Base-by-base conservation (phyloP, 202 grass and related monocot species). In the Setaria viridis region DNA sequence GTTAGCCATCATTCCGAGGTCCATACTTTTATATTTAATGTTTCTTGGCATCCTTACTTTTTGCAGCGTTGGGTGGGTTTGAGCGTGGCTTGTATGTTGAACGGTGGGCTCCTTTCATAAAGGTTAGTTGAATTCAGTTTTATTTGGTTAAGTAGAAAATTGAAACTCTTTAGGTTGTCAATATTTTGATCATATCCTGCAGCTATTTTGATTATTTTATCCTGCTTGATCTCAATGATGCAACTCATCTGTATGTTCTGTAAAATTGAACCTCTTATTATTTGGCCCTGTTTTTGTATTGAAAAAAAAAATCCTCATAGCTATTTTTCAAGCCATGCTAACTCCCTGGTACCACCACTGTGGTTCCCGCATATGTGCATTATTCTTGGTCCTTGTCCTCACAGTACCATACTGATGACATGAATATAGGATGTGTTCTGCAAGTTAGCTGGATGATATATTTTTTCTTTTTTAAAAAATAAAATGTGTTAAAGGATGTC, bases 41-140 rank as follows among this genome's bases (percentile, higher is more conserved):
- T 41, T 70, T 33, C 12, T 70, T 80, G 8, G 41, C 30, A 13
- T 74, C 67, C 51, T 79, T 80, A 13, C 60, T 62, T 84, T 32
- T 76, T 83, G 53, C 68, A 96, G 96, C 90, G 0, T 62, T 99
- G 29, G 96, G 93, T 88, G 90, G 93, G 50, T 96, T 92, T 90
- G 88, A 91, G 34, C 91, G 91, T 82, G 93, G 93, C 9, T 85
- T 99, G 84, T 99, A 99, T 81, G 93, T 94, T 62, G 93, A 94
- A 88, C 91, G 84, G 64, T 99, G 88, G 88, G 92, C 91, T 29
- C 80, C 85, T 51, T 99, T 99, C 74, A 41, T 92, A 45, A 96
- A 94, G 93, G 93, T 98, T 89, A 74, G 79, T 90, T 70, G 53
- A 77, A 49, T 71, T 74, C 7, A 45, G 17, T 85, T 84, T 72